Conservation (phyloP, 2,329 filamentous ascomycete species). For the Aureobasidium subglaciale region DNA sequence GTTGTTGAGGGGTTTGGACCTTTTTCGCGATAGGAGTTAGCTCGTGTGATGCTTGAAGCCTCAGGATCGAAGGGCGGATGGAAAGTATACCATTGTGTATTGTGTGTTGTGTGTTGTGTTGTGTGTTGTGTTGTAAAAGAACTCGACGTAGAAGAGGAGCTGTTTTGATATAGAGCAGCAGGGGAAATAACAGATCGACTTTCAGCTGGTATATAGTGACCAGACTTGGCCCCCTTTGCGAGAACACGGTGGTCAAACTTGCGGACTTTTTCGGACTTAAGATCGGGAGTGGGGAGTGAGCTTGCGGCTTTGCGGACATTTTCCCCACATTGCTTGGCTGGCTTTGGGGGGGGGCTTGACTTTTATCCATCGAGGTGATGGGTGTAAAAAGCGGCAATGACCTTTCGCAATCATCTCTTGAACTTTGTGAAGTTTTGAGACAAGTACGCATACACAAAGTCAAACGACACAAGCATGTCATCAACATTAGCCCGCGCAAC, state of each 20-base stretch:
- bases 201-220: too few relatives aligned
- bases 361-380: too few relatives aligned
- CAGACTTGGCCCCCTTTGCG: background rate
- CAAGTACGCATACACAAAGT: background rate
- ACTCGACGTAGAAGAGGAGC: too few relatives aligned
- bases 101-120: background rate
- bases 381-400: too few relatives aligned
- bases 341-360: too few relatives aligned
- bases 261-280: too few relatives aligned
- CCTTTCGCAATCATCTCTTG: background rate
- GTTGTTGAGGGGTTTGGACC: conserved; percentile 81
- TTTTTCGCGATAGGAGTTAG: conserved; percentile 30
- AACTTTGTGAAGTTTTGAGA: too few relatives aligned
- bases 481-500: background rate
- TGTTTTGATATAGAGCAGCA: background rate
- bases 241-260: conserved; percentile 12
- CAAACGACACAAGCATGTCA: background rate
- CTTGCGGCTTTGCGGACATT: too few relatives aligned
- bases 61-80: background rate
- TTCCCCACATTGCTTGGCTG: too few relatives aligned
- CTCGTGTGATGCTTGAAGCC: background rate
- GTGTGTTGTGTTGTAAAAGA: too few relatives aligned
- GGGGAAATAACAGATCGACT: background rate
- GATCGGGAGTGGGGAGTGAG: too few relatives aligned
- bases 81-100: background rate